phyloP scores from a whole-genome alignment of 1,284 basidiomycete species.

The Malassezia psittaci region DNA sequence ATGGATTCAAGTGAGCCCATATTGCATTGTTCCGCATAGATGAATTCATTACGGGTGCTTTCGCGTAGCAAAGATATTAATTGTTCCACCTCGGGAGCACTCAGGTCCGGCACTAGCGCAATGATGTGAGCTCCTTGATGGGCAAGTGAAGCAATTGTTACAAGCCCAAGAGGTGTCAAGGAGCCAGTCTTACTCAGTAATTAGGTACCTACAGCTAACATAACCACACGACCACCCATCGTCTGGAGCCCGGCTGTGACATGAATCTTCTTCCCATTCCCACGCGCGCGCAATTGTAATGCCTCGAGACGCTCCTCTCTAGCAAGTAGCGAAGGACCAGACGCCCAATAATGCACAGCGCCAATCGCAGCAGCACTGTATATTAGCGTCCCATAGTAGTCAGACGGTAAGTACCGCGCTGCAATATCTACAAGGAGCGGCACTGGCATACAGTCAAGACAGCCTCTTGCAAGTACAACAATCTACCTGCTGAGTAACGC shows the following conservation, averaged over 20 bases:
- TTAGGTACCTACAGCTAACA: constrained; percentile 20
- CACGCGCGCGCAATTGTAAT: background rate
- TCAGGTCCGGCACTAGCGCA: constrained; percentile 23
- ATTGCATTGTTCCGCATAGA: constrained; percentile 42
- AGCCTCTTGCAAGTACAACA: background rate
- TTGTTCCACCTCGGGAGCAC: constrained; percentile 21
- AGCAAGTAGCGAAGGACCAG: constrained; percentile 24
- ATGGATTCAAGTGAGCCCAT: constrained; percentile 22
- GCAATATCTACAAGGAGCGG: constrained; percentile 22
- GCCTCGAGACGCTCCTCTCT: constrained; percentile 14
- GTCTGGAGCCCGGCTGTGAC: constrained; percentile 9
- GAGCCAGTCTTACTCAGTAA: constrained; percentile 19
- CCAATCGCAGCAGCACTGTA: constrained; percentile 16
- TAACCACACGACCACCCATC: constrained; percentile 25
- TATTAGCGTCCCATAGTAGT: constrained; percentile 26
- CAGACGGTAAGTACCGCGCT: constrained; percentile 17
- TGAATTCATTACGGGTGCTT: constrained; percentile 28
- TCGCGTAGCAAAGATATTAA: constrained; percentile 31
- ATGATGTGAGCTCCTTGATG: constrained; percentile 37
- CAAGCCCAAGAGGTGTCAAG: constrained; percentile 32
- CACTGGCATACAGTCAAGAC: constrained; percentile 25
- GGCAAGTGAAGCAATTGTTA: constrained; percentile 27
- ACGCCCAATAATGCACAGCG: constrained; percentile 29
- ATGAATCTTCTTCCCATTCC: constrained; percentile 6
- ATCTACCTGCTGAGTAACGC: background rate